Conservation (phyloP, 257 asterid species). For the Oldenlandia corymbosa region DNA sequence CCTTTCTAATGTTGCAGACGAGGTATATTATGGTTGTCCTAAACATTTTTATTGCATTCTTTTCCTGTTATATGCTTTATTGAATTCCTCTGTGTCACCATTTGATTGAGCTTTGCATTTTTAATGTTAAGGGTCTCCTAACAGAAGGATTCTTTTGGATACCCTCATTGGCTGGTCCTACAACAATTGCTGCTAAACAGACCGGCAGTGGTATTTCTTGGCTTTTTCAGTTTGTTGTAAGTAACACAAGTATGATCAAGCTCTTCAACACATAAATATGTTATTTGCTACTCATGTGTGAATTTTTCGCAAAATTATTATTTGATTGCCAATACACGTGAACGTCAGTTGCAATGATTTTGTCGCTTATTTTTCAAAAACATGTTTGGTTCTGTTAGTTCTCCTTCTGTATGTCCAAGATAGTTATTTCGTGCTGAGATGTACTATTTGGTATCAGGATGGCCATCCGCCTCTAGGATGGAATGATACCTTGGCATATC, state of each 20-base stretch:
- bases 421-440: constrained; percentile 10
- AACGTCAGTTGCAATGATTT: not conserved
- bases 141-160: constrained; percentile 99
- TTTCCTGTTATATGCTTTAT: not conserved
- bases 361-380: not conserved
- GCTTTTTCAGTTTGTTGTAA: constrained; percentile 93
- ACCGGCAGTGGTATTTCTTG: constrained; percentile 92
- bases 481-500: constrained; percentile 92
- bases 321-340: constrained; percentile 2
- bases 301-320: not conserved
- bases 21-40: constrained; percentile 45
- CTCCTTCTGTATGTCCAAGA: not conserved
- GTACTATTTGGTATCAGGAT: constrained; percentile 42
- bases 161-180: constrained; percentile 96
- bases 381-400: not conserved
- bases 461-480: constrained; percentile 99
- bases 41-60: not conserved
- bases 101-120: not conserved
- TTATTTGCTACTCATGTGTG: not conserved
- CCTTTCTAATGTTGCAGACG: constrained; percentile 94
- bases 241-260: constrained; percentile 20
- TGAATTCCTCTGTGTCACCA: not conserved
- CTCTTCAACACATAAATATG: constrained; percentile 11
- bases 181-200: constrained; percentile 81
- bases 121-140: constrained; percentile 62